Percentiles rank a stretch among this genome's conserved stretches.
Evolutionary conservation across 1,139 yeast species (phyloP).

Genomic region (Pichia sp.): DNA sequence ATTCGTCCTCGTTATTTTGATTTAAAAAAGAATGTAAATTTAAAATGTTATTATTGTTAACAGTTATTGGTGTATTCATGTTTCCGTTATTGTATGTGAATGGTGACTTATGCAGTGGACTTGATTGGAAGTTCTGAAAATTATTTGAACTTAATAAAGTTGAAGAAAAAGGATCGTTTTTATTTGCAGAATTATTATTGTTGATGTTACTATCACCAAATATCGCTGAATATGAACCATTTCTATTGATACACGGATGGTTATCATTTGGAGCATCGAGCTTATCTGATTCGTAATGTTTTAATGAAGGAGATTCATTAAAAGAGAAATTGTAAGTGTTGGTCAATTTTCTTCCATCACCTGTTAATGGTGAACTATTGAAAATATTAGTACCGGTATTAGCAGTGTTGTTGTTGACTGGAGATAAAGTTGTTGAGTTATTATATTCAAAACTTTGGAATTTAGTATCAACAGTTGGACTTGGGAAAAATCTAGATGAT

Average conservation of each 20-base stretch:
- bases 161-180: background rate
- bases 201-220: background rate
- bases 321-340: background rate
- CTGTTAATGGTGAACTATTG: background rate
- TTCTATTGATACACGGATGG: background rate
- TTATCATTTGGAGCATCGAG: background rate
- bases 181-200: background rate
- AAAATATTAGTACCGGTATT: background rate
- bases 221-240: background rate
- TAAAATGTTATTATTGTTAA: background rate
- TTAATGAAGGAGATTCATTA: background rate
- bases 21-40: background rate
- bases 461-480: conserved; percentile 24
- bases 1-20: background rate
- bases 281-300: background rate
- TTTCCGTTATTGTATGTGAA: conserved; percentile 2
- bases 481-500: conserved; percentile 35
- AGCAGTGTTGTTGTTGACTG: background rate
- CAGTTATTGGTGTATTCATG: conserved; percentile 1
- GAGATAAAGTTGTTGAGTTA: background rate
- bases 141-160: background rate
- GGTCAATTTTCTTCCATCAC: conserved; percentile 8
- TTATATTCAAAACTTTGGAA: conserved; percentile 17
- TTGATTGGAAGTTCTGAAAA: background rate
- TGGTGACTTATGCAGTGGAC: conserved; percentile 1